These are phyloP conservation scores for Aspergillus melleus DNA, from an alignment of 2,329 filamentous ascomycete genomes.

Conservation along the genomic window DNA sequence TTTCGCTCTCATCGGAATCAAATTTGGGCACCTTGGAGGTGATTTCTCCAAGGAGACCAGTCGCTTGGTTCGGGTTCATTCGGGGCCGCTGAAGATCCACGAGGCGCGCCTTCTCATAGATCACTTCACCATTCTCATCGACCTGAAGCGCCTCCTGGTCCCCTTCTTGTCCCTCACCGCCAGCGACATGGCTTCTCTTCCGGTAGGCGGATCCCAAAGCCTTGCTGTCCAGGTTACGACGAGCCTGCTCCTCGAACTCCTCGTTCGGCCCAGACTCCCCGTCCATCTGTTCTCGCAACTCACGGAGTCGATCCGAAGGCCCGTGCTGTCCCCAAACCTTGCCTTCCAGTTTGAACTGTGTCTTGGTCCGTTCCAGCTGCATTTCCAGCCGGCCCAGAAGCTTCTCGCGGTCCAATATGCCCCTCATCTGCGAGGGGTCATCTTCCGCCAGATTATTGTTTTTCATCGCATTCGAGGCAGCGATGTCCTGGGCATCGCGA, in stretches of 20 bases:
- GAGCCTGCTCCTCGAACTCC: conserved; percentile 55
- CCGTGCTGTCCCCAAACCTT: conserved; percentile 84
- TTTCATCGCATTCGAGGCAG: conserved; percentile 74
- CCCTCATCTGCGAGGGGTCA: conserved; percentile 77
- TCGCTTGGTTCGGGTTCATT: conserved; percentile 61
- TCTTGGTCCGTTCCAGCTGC: conserved; percentile 95
- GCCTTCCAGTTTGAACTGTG: conserved; percentile 94
- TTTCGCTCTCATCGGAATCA: conserved; percentile 46
- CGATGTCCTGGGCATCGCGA: conserved; percentile 92
- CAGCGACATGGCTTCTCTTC: conserved; percentile 46
- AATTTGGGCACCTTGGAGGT: conserved; percentile 74
- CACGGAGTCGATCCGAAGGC: conserved; percentile 87
- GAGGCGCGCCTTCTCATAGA: conserved; percentile 77
- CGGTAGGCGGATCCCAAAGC: conserved; percentile 72
- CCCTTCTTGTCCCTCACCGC: conserved; percentile 34
- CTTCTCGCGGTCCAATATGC: conserved; percentile 87
- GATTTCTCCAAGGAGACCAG: conserved; percentile 70
- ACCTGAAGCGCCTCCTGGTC: conserved; percentile 48
- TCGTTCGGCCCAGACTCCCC: conserved; percentile 54
- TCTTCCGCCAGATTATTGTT: conserved; percentile 59
- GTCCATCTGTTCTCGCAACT: conserved; percentile 94
- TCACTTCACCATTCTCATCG: conserved; percentile 56
- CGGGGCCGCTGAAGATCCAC: conserved; percentile 72
- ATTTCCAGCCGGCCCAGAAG: conserved; percentile 93
- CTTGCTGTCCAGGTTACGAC: conserved; percentile 67